Conservation (phyloP, 306 rosid genomes). For the Ormosia emarginata region DNA sequence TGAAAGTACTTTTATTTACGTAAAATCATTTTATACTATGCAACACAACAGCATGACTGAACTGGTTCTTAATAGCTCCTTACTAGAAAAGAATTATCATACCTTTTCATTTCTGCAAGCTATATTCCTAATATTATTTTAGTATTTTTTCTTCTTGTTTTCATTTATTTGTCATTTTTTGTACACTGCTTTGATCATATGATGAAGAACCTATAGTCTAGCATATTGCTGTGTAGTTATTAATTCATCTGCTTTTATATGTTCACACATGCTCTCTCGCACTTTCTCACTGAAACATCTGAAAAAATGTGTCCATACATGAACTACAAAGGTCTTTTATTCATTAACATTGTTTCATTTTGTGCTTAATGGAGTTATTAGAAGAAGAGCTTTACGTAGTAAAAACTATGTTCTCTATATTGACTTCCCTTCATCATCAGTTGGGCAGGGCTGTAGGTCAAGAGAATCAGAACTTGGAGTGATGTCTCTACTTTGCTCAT, state of each 20-base stretch:
- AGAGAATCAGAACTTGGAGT: background rate
- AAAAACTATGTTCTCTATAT: background rate
- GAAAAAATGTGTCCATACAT: background rate
- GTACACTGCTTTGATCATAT: background rate
- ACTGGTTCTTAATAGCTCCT: conserved; percentile 1
- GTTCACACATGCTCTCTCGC: background rate
- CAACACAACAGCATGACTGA: background rate
- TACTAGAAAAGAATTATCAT: background rate
- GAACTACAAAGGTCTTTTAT: conserved; percentile 7
- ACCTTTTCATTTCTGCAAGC: background rate
- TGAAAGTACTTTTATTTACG: background rate
- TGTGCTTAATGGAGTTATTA: background rate
- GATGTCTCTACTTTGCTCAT: background rate
- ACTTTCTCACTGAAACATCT: background rate
- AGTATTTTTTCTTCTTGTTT: background rate
- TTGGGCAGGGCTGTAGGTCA: conserved; percentile 12
- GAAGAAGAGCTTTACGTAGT: background rate
- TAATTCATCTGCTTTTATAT: background rate
- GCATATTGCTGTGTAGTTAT: background rate
- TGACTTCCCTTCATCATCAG: background rate
- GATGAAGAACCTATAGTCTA: background rate
- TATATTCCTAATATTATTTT: background rate
- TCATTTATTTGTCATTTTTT: conserved; percentile 1
- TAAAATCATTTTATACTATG: background rate
- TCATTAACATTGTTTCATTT: background rate